phyloP scores from a whole-genome alignment of 73 alveolate species.

The Durusdinium trenchii region DNA sequence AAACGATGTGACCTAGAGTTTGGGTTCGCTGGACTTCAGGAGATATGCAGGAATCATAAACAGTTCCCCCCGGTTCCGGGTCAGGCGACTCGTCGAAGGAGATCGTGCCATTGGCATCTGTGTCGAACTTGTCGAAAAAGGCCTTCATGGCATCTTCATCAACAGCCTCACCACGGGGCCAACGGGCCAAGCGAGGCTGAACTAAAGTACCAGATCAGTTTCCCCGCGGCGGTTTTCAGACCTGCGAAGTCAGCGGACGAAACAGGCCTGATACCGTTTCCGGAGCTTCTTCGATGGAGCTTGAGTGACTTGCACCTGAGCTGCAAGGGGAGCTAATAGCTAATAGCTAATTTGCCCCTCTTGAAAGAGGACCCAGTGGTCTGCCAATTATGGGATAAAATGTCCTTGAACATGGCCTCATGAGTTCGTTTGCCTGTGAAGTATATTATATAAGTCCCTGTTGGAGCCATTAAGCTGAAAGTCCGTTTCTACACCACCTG shows the following conservation, averaged over 20 bases:
- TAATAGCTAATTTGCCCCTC: no score
- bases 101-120: slow-evolving; percentile 93
- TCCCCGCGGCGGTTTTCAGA: neutral
- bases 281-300: slow-evolving; percentile 91
- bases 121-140: slow-evolving; percentile 92
- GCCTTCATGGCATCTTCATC: slow-evolving; percentile 93
- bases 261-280: slow-evolving; percentile 34
- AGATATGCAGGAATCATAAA: neutral
- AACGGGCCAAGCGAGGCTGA: no score
- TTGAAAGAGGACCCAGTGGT: no score
- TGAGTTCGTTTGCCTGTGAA: no score
- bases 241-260: neutral
- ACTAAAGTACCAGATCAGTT: neutral
- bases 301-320: no score
- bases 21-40: neutral
- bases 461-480: no score
- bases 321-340: no score
- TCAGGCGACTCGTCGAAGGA: slow-evolving; percentile 61
- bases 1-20: neutral
- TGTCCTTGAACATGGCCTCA: no score
- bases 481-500: neutral
- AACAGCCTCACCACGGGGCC: slow-evolving; percentile 71
- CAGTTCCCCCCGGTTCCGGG: neutral
- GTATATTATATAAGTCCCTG: no score
- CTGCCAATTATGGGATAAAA: no score